phyloP scores from a whole-genome alignment of 106 monocot genomes.

The Amphibolis antarctica region DNA sequence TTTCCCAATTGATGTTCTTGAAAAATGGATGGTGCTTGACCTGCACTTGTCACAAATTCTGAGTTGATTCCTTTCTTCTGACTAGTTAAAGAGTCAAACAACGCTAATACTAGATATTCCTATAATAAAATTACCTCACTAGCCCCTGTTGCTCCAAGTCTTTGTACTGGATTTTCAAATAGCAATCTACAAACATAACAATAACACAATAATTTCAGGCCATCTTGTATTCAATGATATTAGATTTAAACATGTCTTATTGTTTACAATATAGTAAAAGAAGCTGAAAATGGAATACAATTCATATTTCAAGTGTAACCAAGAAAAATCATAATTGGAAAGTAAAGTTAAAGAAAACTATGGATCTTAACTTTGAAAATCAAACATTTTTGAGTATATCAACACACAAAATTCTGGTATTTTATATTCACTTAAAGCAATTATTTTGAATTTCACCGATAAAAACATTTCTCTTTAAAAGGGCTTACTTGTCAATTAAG shows the following conservation, averaged over 20 bases:
- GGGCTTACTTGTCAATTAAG: slow-evolving; percentile 76
- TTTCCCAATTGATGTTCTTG: slow-evolving; percentile 81
- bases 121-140: slow-evolving; percentile 47
- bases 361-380: too few relatives aligned
- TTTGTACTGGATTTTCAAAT: slow-evolving; percentile 73
- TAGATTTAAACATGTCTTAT: too few relatives aligned
- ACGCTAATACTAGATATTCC: too few relatives aligned
- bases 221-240: too few relatives aligned
- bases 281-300: background rate
- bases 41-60: slow-evolving; percentile 28
- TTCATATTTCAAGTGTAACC: too few relatives aligned
- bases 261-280: background rate
- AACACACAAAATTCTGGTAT: too few relatives aligned
- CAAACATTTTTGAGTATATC: too few relatives aligned
- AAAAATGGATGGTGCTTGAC: slow-evolving; percentile 93
- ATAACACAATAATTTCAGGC: too few relatives aligned
- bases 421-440: too few relatives aligned
- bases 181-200: slow-evolving; percentile 40
- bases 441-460: background rate
- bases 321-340: too few relatives aligned
- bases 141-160: slow-evolving; percentile 92
- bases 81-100: background rate
- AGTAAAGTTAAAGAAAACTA: too few relatives aligned
- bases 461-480: background rate
- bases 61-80: background rate